Evolutionary conservation across 352 stramenopile genomes (phyloP).

Genomic region (Globisporangium echinulatum): DNA sequence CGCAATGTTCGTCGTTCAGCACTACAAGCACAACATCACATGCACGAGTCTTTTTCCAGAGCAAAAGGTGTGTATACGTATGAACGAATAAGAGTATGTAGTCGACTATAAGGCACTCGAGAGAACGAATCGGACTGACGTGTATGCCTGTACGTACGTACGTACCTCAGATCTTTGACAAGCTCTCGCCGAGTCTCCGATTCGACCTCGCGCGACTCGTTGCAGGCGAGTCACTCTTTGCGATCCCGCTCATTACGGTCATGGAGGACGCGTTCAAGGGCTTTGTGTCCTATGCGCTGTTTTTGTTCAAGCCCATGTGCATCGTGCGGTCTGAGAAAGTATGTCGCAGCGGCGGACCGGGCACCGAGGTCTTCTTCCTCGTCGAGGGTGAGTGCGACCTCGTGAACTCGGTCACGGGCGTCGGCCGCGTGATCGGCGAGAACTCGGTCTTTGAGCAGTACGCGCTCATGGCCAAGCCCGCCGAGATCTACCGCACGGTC

Average conservation of each 20-base stretch:
- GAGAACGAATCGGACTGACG: no score
- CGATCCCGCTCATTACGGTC: slow-evolving; percentile 76
- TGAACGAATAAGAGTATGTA: no score
- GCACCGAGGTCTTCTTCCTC: slow-evolving; percentile 80
- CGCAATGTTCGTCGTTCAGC: slow-evolving; percentile 19
- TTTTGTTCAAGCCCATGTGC: slow-evolving; percentile 70
- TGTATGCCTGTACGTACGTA: no score
- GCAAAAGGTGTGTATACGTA: slow-evolving; percentile 43
- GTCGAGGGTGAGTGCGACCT: slow-evolving; percentile 81
- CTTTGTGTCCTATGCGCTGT: slow-evolving; percentile 84
- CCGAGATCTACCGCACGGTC: slow-evolving; percentile 72
- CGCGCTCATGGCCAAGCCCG: slow-evolving; percentile 55
- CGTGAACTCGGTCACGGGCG: slow-evolving; percentile 54
- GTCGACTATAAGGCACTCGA: no score
- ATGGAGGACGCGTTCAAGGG: slow-evolving; percentile 87
- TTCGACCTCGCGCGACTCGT: slow-evolving; percentile 80
- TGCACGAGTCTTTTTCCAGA: slow-evolving; percentile 77
- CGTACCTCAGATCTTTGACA: slow-evolving; percentile 59
- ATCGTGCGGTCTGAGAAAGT: slow-evolving; percentile 67
- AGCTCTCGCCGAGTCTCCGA: slow-evolving; percentile 69
- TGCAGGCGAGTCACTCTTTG: slow-evolving; percentile 64
- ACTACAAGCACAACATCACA: slow-evolving; percentile 65
- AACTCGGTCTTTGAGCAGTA: slow-evolving; percentile 84
- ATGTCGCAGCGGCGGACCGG: slow-evolving; percentile 60
- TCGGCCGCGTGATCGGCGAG: slow-evolving; percentile 52